phyloP scores from a whole-genome alignment of 768 basidiomycete genomes.

The Lanmaoa pseudosensibilis region DNA sequence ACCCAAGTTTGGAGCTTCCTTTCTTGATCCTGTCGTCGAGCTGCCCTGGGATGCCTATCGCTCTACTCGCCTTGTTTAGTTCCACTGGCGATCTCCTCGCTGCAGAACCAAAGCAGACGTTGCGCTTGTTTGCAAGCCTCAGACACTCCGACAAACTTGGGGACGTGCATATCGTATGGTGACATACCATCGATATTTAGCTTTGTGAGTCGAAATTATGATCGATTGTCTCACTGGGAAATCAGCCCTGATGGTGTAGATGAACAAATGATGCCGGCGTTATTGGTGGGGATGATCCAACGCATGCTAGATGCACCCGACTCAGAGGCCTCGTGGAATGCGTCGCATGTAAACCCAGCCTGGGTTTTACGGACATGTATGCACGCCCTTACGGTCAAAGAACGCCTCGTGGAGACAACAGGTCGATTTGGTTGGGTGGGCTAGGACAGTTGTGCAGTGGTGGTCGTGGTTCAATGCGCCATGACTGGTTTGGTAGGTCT shows the following conservation, averaged over 20 bases:
- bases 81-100: slow-evolving; percentile 48
- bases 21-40: slow-evolving; percentile 63
- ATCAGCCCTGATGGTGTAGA: slow-evolving; percentile 42
- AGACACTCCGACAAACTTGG: slow-evolving; percentile 48
- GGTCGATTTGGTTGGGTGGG: slow-evolving; percentile 54
- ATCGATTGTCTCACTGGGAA: slow-evolving; percentile 44
- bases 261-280: slow-evolving; percentile 43
- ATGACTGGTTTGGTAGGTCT: slow-evolving; percentile 55
- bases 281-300: slow-evolving; percentile 48
- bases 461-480: slow-evolving; percentile 61
- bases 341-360: slow-evolving; percentile 42
- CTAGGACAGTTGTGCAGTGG: slow-evolving; percentile 39
- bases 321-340: slow-evolving; percentile 33
- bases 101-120: slow-evolving; percentile 39
- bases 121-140: slow-evolving; percentile 54
- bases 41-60: slow-evolving; percentile 71
- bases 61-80: slow-evolving; percentile 57
- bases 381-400: slow-evolving; percentile 44
- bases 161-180: slow-evolving; percentile 62
- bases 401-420: slow-evolving; percentile 45
- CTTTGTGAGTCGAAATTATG: too few species aligned
- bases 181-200: slow-evolving; percentile 52
- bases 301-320: slow-evolving; percentile 34
- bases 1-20: slow-evolving; percentile 47
- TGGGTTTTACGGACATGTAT: slow-evolving; percentile 66